phyloP scores from a whole-genome alignment of 148 eudicot genomes.

The Camellia granthamiana region DNA sequence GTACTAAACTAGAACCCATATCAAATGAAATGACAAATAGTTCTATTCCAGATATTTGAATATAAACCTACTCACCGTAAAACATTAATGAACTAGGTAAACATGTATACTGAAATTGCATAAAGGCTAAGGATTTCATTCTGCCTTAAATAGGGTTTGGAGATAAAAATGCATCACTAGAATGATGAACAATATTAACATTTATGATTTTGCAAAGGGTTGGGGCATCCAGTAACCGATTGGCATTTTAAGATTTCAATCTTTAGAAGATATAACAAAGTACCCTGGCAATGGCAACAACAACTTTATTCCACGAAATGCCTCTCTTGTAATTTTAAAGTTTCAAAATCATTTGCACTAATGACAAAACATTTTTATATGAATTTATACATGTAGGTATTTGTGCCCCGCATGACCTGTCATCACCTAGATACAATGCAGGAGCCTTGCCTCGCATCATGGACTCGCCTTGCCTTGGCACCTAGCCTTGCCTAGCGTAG shows the following conservation, averaged over 20 bases:
- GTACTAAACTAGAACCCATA: not conserved
- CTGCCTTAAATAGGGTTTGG: too few relatives aligned
- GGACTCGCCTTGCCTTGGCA: too few relatives aligned
- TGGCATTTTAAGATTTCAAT: not conserved
- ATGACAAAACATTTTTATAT: not conserved
- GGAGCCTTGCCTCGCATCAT: too few relatives aligned
- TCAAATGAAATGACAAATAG: not conserved
- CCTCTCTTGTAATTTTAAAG: not conserved
- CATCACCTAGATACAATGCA: too few relatives aligned
- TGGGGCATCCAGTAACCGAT: not conserved
- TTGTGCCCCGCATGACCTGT: too few relatives aligned
- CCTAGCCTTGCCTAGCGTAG: too few relatives aligned
- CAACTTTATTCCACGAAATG: not conserved
- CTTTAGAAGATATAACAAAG: not conserved
- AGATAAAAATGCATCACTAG: too few relatives aligned
- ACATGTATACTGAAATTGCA: not conserved
- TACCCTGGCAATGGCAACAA: not conserved
- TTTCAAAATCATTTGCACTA: not conserved
- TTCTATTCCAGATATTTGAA: not conserved
- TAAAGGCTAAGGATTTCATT: not conserved
- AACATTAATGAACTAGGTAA: too few relatives aligned
- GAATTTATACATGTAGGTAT: not conserved
- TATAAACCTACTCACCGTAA: not conserved
- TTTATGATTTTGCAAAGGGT: too few relatives aligned
- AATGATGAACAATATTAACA: too few relatives aligned